A percentile compares a stretch with the other conserved stretches of the same genome.
Conservation (phyloP, 1,139 yeast species). For the Suhomyces kunorum region DNA sequence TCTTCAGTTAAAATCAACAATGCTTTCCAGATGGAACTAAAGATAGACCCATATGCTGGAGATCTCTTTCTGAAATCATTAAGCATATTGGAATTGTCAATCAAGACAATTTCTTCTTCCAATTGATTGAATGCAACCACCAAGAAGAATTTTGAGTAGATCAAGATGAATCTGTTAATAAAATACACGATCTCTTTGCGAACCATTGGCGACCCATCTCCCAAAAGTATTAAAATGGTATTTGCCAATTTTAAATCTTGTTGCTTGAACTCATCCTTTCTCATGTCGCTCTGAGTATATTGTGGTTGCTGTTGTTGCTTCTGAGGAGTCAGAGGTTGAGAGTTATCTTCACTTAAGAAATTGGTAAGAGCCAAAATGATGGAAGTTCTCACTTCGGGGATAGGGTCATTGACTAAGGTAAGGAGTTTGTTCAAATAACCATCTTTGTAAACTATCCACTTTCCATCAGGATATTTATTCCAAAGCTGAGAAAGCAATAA, state of each 20-base stretch:
- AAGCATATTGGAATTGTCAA: conserved; percentile 60
- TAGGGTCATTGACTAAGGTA: conserved; percentile 74
- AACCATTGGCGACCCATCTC: conserved; percentile 89
- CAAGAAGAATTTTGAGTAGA: conserved; percentile 72
- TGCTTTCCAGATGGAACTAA: conserved; percentile 85
- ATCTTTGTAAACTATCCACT: conserved; percentile 68
- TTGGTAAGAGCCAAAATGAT: conserved; percentile 73
- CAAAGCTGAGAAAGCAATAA: conserved; percentile 77
- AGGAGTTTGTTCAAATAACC: conserved; percentile 61
- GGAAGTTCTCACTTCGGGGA: conserved; percentile 93
- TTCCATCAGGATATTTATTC: conserved; percentile 73
- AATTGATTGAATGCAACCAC: conserved; percentile 87
- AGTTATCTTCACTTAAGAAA: conserved; percentile 52
- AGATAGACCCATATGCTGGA: conserved; percentile 85
- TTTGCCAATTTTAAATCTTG: conserved; percentile 57
- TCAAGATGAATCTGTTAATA: conserved; percentile 70
- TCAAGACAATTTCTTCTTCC: conserved; percentile 73
- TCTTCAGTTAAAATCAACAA: conserved; percentile 80
- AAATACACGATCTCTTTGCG: conserved; percentile 82
- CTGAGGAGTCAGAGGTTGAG: conserved; percentile 19
- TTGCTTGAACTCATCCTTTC: conserved; percentile 50
- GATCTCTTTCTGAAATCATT: conserved; percentile 62
- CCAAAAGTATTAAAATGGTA: conserved; percentile 50
- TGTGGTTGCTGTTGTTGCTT: conserved; percentile 36
- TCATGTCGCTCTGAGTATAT: conserved; percentile 20